A percentile compares a stretch with the other conserved stretches of the same genome.
These are phyloP conservation scores for Pogostemon cablin DNA, from an alignment of 257 asterid species.

Conservation along the genomic window DNA sequence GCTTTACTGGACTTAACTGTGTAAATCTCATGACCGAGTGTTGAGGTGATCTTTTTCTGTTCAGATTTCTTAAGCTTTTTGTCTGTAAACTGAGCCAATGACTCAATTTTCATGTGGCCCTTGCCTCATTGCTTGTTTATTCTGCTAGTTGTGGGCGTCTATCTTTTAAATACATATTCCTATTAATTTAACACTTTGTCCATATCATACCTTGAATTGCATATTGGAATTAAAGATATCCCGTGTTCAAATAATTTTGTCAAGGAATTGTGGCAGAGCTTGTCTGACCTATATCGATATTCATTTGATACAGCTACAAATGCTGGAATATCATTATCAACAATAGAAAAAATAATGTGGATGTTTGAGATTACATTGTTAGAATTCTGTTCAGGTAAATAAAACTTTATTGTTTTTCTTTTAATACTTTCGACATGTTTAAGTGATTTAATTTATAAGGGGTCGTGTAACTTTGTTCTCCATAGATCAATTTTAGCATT, in stretches of 20 bases:
- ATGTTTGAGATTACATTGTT: not conserved
- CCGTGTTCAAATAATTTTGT: slow-evolving; percentile 7
- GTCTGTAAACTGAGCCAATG: not conserved
- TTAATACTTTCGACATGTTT: not conserved
- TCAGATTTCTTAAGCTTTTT: not conserved
- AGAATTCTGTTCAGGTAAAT: not conserved
- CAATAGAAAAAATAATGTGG: slow-evolving; percentile 17
- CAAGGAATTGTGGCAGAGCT: slow-evolving; percentile 1
- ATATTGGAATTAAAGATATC: slow-evolving; percentile 5
- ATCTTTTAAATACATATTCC: slow-evolving; percentile 12
- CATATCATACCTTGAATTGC: not conserved
- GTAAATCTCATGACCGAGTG: not conserved
- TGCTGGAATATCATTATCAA: not conserved
- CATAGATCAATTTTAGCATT: not conserved
- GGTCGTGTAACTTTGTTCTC: slow-evolving; percentile 21
- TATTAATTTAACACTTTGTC: not conserved
- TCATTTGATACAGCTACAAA: slow-evolving; percentile 21
- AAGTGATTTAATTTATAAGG: slow-evolving; percentile 9
- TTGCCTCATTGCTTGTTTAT: slow-evolving; percentile 2
- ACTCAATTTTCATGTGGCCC: not conserved
- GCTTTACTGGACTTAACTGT: slow-evolving; percentile 1
- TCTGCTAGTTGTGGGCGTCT: not conserved
- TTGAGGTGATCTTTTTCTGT: slow-evolving; percentile 1
- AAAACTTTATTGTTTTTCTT: not conserved
- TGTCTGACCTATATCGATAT: slow-evolving; percentile 1